Evolutionary conservation across 441 rosid species (phyloP), one percentile per base, ranked within the genome.

Genomic region (Arabidopsis hybrid): DNA sequence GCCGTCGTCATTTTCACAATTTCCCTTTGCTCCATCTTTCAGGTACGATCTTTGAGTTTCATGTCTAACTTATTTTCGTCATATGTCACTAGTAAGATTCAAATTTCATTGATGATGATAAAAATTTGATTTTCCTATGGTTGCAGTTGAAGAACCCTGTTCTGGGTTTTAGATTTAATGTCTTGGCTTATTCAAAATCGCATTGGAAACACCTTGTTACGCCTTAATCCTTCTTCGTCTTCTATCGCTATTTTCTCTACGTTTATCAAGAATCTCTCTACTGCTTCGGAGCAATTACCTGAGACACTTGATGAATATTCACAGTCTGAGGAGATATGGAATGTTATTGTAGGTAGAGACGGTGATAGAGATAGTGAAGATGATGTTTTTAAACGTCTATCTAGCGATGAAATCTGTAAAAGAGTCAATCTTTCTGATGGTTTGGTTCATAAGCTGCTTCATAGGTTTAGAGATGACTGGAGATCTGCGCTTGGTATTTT

Each of bases 401-500:
- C 69, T 36, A 67, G 36, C 57, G 91, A 89, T 65, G 45, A 65
- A 40, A 55, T 6, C 16, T 88, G 91, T 69, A 71, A 76, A 46
- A 62, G 49, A 39, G 43, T 90, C n/a, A 81, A 67, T 51, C 74
- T 87, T 65, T 86, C 93, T 51, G 82, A 73, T 14, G 68, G 43
- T 29, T 81, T 94, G 53, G 87, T 90, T 71, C 65, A 78, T 61
- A 76, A 79, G 80, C 69, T 93, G 78, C 88, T 93, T 12, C 71
- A 67, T 34, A 80, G 89, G 72, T 93, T 88, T 79, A 84, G 83
- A 83, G 91, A 91, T 70, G 95, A 91, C 62, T 91, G 97, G 97
- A 91, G 79, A 83, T 88, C 93, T 18, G 91, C 97, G 0, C 53
- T 88, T 70, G 96, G 89, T 45, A 82, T 85, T 21, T 85, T 91